Conservation (phyloP, 2,329 filamentous ascomycete genomes). For the Leptographium flavum region DNA sequence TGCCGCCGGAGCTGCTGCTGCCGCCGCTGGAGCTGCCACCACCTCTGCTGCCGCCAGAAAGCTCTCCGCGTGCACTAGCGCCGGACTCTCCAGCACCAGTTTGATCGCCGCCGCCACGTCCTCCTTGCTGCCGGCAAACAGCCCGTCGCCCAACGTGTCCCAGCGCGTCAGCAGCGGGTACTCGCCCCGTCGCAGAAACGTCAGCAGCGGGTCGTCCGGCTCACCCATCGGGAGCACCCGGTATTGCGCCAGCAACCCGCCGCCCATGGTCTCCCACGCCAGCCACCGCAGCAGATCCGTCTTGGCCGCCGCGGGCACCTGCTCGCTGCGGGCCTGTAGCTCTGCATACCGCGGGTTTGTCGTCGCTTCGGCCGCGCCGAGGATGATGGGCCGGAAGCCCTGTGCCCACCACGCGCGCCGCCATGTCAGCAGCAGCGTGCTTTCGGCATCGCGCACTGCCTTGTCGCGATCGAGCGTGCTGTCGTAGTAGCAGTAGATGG, state of each 20-base stretch:
- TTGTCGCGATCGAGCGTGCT: slow-evolving; percentile 46
- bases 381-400: slow-evolving; percentile 73
- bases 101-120: slow-evolving; percentile 51
- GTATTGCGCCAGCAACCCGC: slow-evolving; percentile 66
- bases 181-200: slow-evolving; percentile 60
- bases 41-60: slow-evolving; percentile 39
- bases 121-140: slow-evolving; percentile 57
- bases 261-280: slow-evolving; percentile 84
- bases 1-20: background rate
- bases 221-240: slow-evolving; percentile 73
- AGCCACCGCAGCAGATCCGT: slow-evolving; percentile 71
- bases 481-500: slow-evolving; percentile 89
- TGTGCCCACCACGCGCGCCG: slow-evolving; percentile 90
- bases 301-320: slow-evolving; percentile 48
- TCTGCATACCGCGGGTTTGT: slow-evolving; percentile 66
- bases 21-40: background rate
- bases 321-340: slow-evolving; percentile 47
- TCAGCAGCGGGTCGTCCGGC: slow-evolving; percentile 56
- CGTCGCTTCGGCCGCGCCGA: slow-evolving; percentile 68
- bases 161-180: slow-evolving; percentile 63
- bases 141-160: slow-evolving; percentile 52
- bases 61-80: slow-evolving; percentile 41
- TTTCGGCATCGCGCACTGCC: slow-evolving; percentile 56
- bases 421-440: slow-evolving; percentile 72
- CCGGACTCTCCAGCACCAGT: slow-evolving; percentile 39